Conservation (phyloP, 2,329 filamentous ascomycete genomes). For the Dactylella cylindrospora region DNA sequence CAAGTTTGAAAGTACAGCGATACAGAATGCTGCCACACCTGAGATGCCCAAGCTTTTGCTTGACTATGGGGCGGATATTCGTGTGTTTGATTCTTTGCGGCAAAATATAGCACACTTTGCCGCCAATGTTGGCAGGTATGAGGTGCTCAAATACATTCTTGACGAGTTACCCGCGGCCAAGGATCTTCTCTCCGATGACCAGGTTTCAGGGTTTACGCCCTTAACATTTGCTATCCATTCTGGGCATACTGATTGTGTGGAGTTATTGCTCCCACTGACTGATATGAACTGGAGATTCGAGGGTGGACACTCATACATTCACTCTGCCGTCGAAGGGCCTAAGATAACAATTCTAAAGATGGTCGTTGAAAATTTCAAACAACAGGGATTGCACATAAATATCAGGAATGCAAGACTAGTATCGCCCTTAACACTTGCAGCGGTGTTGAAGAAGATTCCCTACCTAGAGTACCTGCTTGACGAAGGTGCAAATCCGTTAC, state of each 20-base stretch:
- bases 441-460: not conserved
- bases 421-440: not conserved
- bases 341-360: not conserved
- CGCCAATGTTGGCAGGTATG: not conserved
- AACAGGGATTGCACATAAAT: not conserved
- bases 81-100: not conserved
- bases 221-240: too few relatives aligned
- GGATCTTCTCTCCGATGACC: not conserved
- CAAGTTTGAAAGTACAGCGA: not conserved
- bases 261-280: too few relatives aligned
- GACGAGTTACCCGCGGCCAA: not conserved
- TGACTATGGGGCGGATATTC: not conserved
- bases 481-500: not conserved
- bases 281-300: too few relatives aligned
- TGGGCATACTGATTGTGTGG: too few relatives aligned
- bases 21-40: not conserved
- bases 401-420: not conserved
- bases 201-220: too few relatives aligned
- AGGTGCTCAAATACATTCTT: not conserved
- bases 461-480: not conserved
- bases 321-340: not conserved
- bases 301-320: not conserved
- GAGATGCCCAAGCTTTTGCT: conserved; percentile 1
- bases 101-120: not conserved
- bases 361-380: not conserved